phyloP scores from a whole-genome alignment of 176 grass and related monocot species.

The Zea luxurians region DNA sequence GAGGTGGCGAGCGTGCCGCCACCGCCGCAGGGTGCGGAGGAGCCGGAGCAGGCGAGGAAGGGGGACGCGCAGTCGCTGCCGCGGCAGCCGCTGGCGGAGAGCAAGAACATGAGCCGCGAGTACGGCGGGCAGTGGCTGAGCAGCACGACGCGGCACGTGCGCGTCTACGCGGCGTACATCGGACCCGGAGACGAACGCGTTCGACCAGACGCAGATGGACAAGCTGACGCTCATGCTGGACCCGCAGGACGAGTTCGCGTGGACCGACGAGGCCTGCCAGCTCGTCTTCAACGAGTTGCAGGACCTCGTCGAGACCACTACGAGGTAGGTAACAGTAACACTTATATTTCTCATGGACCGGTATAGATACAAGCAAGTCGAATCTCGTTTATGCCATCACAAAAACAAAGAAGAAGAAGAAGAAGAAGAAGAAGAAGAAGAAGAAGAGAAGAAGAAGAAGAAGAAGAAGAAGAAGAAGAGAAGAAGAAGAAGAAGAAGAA shows the following conservation, averaged over 20 bases:
- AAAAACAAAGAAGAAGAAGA: too few species aligned
- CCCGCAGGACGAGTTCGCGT: constrained; percentile 81
- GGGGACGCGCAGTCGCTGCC: constrained; percentile 49
- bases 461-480: too few species aligned
- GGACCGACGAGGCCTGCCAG: constrained; percentile 76
- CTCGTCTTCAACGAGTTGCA: constrained; percentile 87
- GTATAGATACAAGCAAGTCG: too few species aligned
- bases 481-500: too few species aligned
- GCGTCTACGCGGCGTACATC: constrained; percentile 98
- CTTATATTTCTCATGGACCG: too few species aligned
- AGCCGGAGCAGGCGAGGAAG: not conserved
- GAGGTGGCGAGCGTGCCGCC: constrained; percentile 12
- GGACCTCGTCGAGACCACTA: constrained; percentile 93
- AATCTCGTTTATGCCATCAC: too few species aligned
- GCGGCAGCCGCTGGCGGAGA: constrained; percentile 73
- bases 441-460: too few species aligned
- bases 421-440: too few species aligned
- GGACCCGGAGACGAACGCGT: constrained; percentile 81
- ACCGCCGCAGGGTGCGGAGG: not conserved
- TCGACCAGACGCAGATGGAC: constrained; percentile 98
- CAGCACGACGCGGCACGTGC: constrained; percentile 76
- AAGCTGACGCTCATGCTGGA: constrained; percentile 94
- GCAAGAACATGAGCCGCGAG: constrained; percentile 86
- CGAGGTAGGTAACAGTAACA: too few species aligned
- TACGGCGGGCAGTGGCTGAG: constrained; percentile 98